These are phyloP conservation scores for Populus ilicifolia DNA, from an alignment of 345 rosid species.

Conservation along the genomic window DNA sequence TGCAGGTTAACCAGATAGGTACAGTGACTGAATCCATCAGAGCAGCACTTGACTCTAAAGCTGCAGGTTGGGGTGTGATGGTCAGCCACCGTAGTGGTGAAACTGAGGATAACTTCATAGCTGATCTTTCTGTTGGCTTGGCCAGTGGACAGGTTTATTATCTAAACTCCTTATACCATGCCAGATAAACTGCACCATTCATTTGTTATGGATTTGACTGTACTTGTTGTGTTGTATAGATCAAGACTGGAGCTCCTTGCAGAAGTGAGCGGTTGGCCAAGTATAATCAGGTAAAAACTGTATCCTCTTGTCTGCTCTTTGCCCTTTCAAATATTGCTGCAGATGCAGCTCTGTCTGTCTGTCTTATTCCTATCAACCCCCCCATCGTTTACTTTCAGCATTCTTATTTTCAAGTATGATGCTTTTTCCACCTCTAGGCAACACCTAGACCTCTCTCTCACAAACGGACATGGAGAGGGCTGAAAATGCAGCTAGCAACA, in stretches of 20 bases:
- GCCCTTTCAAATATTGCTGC: not conserved
- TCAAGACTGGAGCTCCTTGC: conserved; percentile 99
- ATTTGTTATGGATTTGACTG: conserved; percentile 2
- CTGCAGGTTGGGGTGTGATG: conserved; percentile 99
- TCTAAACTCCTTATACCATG: conserved; percentile 12
- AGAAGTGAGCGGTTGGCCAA: conserved; percentile 93
- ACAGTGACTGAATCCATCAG: conserved; percentile 90
- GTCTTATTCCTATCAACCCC: not conserved
- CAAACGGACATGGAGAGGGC: not conserved
- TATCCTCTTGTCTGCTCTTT: not conserved
- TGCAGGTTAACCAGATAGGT: conserved; percentile 97
- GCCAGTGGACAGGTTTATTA: conserved; percentile 87
- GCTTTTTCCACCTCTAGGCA: not conserved
- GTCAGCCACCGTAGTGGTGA: conserved; percentile 98
- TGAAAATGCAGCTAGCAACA: not conserved
- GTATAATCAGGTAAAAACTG: conserved; percentile 79
- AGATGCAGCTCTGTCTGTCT: not conserved
- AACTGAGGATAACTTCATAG: conserved; percentile 95
- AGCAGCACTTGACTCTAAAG: conserved; percentile 94
- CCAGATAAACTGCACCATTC: not conserved
- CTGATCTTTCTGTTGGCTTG: conserved; percentile 94
- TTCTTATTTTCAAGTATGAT: not conserved
- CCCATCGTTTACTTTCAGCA: not conserved
- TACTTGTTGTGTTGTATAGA: conserved; percentile 41
- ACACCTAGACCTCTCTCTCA: not conserved